Conservation (phyloP, 2,329 filamentous ascomycete genomes). For the Colletotrichum brevisporum region DNA sequence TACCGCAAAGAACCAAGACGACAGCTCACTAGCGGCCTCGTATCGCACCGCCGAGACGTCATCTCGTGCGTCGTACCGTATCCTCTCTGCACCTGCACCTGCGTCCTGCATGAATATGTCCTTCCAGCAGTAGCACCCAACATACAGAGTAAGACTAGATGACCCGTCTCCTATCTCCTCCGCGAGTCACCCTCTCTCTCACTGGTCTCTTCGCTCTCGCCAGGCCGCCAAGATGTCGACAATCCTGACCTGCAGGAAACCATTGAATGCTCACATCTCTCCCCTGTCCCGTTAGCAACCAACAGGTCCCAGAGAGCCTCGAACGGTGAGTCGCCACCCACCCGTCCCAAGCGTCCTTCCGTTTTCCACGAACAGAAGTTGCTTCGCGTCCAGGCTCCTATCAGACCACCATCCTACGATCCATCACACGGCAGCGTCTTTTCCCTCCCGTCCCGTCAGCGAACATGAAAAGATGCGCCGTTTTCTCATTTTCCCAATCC, state of each 20-base stretch:
- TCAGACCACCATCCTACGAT: background rate
- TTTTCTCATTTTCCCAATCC: background rate
- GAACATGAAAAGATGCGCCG: background rate
- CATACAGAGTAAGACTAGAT: no score
- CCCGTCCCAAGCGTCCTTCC: background rate
- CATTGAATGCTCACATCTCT: constrained; percentile 1
- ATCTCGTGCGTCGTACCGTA: constrained; percentile 1
- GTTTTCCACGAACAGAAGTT: constrained; percentile 10
- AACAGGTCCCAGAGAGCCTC: background rate
- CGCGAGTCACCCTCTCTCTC: background rate
- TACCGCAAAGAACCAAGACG: no score
- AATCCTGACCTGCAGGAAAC: constrained; percentile 20
- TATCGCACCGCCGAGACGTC: constrained; percentile 25
- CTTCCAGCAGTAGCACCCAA: no score
- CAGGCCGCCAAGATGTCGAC: constrained; percentile 19
- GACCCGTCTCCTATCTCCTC: background rate
- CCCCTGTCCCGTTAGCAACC: background rate
- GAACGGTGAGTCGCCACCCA: background rate
- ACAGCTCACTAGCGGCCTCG: constrained; percentile 22
- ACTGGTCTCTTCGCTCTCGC: background rate
- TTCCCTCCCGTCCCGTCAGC: background rate
- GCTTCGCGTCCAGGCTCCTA: background rate
- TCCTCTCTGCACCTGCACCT: no score
- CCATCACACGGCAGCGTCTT: background rate
- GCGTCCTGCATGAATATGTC: no score